Conservation (phyloP, 2,329 filamentous ascomycete genomes). For the Beauveria australis region DNA sequence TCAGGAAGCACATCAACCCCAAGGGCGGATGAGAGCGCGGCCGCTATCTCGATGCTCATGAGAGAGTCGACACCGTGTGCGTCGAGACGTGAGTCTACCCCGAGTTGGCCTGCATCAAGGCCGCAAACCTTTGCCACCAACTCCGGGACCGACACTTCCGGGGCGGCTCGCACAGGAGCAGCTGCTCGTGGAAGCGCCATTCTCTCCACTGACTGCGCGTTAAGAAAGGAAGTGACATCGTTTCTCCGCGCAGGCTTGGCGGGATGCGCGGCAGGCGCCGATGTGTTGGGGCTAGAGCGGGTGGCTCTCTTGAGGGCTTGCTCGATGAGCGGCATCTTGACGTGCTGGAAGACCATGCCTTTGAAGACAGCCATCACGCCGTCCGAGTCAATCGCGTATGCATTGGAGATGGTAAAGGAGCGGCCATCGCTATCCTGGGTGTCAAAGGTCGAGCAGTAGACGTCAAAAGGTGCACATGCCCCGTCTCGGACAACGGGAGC, state of each 20-base stretch:
- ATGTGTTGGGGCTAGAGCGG: not conserved
- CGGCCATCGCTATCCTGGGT: constrained; percentile 19
- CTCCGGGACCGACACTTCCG: constrained; percentile 16
- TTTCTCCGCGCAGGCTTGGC: not conserved
- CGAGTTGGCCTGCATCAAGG: constrained; percentile 14
- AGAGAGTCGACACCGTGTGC: constrained; percentile 21
- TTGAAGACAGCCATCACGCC: constrained; percentile 19
- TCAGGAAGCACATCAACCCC: constrained; percentile 16
- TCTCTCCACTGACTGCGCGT: not conserved
- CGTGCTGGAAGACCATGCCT: constrained; percentile 23
- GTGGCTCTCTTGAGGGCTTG: not conserved
- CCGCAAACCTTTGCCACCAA: constrained; percentile 18
- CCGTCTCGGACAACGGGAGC: constrained; percentile 16
- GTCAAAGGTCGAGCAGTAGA: constrained; percentile 17
- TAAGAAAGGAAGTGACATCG: not conserved
- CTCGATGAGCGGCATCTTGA: constrained; percentile 10
- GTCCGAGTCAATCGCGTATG: constrained; percentile 17
- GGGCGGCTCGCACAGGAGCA: not conserved
- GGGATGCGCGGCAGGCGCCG: not conserved
- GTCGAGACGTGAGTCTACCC: constrained; percentile 10
- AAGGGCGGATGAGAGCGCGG: constrained; percentile 16
- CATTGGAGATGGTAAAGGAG: constrained; percentile 18
- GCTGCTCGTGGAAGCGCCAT: not conserved
- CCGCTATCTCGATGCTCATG: constrained; percentile 18
- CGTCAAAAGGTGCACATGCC: constrained; percentile 14